Percentiles rank a stretch among this genome's conserved stretches.
phyloP scores from a whole-genome alignment of 306 rosid genomes.

The Herpetospermum pedunculosum region DNA sequence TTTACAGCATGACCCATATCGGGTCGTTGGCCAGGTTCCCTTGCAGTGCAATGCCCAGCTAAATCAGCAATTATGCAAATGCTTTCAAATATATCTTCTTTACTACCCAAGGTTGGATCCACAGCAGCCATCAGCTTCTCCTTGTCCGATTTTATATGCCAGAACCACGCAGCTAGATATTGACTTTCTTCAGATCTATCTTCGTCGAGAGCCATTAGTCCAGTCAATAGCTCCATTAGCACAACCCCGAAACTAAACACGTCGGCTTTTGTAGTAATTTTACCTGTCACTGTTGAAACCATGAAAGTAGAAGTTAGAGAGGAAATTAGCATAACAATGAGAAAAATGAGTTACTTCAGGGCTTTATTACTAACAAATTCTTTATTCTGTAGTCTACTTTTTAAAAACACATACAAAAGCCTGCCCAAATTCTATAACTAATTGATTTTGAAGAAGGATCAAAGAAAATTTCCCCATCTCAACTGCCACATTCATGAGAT shows the following conservation, averaged over 20 bases:
- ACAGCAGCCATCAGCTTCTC: slow-evolving; percentile 76
- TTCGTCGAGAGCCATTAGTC: slow-evolving; percentile 90
- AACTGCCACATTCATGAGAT: too few species aligned
- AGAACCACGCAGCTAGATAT: slow-evolving; percentile 93
- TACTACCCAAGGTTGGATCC: slow-evolving; percentile 49
- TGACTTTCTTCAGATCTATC: slow-evolving; percentile 81
- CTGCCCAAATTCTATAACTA: not conserved
- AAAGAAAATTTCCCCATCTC: not conserved
- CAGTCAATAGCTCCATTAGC: slow-evolving; percentile 86
- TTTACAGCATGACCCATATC: slow-evolving; percentile 95
- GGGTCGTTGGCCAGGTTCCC: slow-evolving; percentile 87
- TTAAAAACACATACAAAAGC: not conserved
- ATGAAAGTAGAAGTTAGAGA: slow-evolving; percentile 20
- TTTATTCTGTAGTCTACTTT: not conserved
- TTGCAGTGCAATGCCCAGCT: slow-evolving; percentile 96
- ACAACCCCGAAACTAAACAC: slow-evolving; percentile 99
- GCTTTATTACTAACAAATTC: not conserved
- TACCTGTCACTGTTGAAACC: slow-evolving; percentile 77
- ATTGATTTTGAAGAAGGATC: not conserved
- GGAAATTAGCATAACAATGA: not conserved
- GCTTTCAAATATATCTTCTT: slow-evolving; percentile 73
- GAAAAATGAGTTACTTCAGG: not conserved
- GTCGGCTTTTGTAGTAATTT: slow-evolving; percentile 93
- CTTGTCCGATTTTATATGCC: slow-evolving; percentile 78
- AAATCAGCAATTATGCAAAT: slow-evolving; percentile 53